Evolutionary conservation across 1,139 yeast species (phyloP), one percentile per base, ranked within the genome.

Genomic region (Meyerozyma elateridarum): DNA sequence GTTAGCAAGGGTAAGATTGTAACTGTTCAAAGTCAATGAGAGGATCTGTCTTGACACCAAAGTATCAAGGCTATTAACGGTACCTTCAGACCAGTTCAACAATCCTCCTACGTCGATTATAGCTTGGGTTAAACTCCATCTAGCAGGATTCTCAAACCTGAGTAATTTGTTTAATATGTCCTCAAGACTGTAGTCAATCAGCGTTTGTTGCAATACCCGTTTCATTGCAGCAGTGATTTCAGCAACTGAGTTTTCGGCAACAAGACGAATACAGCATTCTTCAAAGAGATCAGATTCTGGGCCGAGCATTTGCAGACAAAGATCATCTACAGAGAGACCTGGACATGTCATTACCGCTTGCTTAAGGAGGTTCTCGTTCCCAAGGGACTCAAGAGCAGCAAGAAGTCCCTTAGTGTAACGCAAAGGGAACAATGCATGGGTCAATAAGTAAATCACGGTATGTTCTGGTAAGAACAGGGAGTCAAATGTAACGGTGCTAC

Each of bases 341-440:
- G 87, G 84, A 41, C 93, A 81, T 1, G 91, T 79, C 9, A 79
- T 83, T 32, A 87, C 71, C 1, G 94, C 91, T 52, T 84, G 95
- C 55, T 87, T 77, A 52, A 83, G 70, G 37, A 88, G 66, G 36
- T 61, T 59, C 6, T 45, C 42, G 26, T 51, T 45, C 24, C 87
- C 65, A 30, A 70, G 64, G 6, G 57, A 45, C 12, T 11, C 18
- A 17, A 24, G 15, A 8, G 14, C 27, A 3, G 14, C 27, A 30
- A 85, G 55, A 30, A 89, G 56, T 1, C 78, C 80, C 2, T 61
- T 60, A 5, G 85, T 65, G 44, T 65, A 73, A 15, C 66, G 59
- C 4, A 66, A 59, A 7, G 96, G 96, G 56, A 82, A 87, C 20
- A 85, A 60, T 15, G 96, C 96, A 58, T 87, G 95, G 2, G 95